Percentiles rank a stretch among this genome's conserved stretches.
phyloP scores from a whole-genome alignment of 1,139 yeast genomes.

The Kazachstania sp. region DNA sequence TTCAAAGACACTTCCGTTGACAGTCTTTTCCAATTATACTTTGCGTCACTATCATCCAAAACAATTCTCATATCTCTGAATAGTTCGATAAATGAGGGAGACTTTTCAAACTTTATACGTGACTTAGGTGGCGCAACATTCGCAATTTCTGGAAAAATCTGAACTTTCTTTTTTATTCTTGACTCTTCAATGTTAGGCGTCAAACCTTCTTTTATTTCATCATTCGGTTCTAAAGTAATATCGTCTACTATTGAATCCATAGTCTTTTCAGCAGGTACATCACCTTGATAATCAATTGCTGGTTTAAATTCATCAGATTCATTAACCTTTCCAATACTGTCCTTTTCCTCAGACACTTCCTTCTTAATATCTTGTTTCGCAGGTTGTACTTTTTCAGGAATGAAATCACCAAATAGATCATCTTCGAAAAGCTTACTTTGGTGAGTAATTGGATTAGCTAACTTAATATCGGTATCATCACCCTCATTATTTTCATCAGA shows the following conservation, averaged over 20 bases:
- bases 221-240: background rate
- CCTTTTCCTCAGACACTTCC: background rate
- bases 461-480: constrained; percentile 2
- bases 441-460: constrained; percentile 4
- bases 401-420: constrained; percentile 26
- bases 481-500: background rate
- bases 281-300: too few relatives aligned
- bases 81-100: constrained; percentile 26
- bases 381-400: constrained; percentile 1
- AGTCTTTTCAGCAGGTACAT: too few relatives aligned
- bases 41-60: constrained; percentile 27
- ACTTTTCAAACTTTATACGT: constrained; percentile 14
- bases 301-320: background rate
- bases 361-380: constrained; percentile 1
- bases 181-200: background rate
- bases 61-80: constrained; percentile 27
- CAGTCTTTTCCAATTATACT: constrained; percentile 26
- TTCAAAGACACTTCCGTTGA: constrained; percentile 20
- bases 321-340: background rate
- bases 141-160: constrained; percentile 4
- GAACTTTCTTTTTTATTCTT: background rate
- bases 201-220: background rate
- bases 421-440: constrained; percentile 22
- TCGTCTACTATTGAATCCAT: background rate
- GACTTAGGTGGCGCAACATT: constrained; percentile 1